A percentile compares a stretch with the other conserved stretches of the same genome.
Evolutionary conservation across 176 grass and related monocot genomes (phyloP).

Genomic region (Thalia dealbata): DNA sequence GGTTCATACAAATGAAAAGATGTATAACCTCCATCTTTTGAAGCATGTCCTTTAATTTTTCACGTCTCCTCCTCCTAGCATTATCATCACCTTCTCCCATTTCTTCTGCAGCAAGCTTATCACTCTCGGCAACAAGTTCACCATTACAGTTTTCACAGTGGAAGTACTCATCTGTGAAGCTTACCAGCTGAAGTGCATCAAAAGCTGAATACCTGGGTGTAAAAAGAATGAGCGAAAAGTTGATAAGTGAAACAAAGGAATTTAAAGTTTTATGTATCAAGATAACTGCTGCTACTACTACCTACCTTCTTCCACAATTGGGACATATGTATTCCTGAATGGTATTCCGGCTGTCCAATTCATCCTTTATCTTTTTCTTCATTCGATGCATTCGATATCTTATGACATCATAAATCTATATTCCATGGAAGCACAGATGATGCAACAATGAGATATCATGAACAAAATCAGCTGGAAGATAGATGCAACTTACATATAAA

Average conservation of each 20-base stretch:
- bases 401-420: slow-evolving; percentile 83
- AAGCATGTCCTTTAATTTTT: slow-evolving; percentile 92
- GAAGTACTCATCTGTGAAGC: slow-evolving; percentile 68
- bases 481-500: neutral
- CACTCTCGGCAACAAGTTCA: slow-evolving; percentile 89
- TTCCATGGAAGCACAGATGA: neutral
- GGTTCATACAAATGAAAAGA: neutral
- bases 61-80: slow-evolving; percentile 56
- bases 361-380: slow-evolving; percentile 96
- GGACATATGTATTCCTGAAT: slow-evolving; percentile 89
- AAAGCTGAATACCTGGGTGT: slow-evolving; percentile 77
- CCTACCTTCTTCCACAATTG: slow-evolving; percentile 84
- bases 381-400: slow-evolving; percentile 82
- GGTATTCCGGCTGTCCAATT: slow-evolving; percentile 92
- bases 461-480: neutral
- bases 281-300: neutral
- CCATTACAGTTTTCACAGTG: slow-evolving; percentile 93
- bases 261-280: neutral
- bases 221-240: neutral
- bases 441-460: neutral
- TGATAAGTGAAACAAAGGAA: neutral
- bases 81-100: slow-evolving; percentile 97
- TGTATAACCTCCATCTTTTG: slow-evolving; percentile 60
- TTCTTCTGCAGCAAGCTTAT: slow-evolving; percentile 96
- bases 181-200: slow-evolving; percentile 77